Evolutionary conservation across 371 early-diverging fungal species (phyloP).

Genomic region (Capniomyces stellatus): DNA sequence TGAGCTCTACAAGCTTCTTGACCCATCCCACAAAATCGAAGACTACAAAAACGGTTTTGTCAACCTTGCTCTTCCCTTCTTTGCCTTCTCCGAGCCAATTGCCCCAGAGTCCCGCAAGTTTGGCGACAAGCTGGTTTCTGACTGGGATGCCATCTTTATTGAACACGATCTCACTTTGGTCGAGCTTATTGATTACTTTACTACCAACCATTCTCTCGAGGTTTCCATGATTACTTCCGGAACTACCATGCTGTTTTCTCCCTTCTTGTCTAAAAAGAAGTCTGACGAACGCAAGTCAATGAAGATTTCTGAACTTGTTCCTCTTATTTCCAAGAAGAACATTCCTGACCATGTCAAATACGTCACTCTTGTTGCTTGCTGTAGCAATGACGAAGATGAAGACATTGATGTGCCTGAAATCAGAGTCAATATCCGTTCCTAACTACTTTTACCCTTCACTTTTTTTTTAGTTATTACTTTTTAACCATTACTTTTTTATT

Average conservation of each 20-base stretch:
- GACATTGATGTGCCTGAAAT: constrained; percentile 63
- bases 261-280: constrained; percentile 79
- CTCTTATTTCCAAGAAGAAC: constrained; percentile 72
- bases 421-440: constrained; percentile 18
- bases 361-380: constrained; percentile 71
- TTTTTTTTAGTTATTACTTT: too few species aligned
- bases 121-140: constrained; percentile 66
- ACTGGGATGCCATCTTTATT: constrained; percentile 96
- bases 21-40: constrained; percentile 51
- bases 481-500: too few species aligned
- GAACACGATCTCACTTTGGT: constrained; percentile 69
- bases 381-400: constrained; percentile 73
- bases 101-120: constrained; percentile 70
- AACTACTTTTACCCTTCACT: too few species aligned
- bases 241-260: constrained; percentile 82
- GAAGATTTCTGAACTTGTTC: constrained; percentile 57
- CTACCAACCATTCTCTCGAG: constrained; percentile 64
- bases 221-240: constrained; percentile 92
- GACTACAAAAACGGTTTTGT: constrained; percentile 98
- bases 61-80: constrained; percentile 97
- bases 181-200: constrained; percentile 77
- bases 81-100: constrained; percentile 97
- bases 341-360: constrained; percentile 67
- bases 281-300: constrained; percentile 53
- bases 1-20: constrained; percentile 85